These are phyloP conservation scores for Ormosia semicastrata DNA, from an alignment of 306 rosid genomes.

Conservation along the genomic window DNA sequence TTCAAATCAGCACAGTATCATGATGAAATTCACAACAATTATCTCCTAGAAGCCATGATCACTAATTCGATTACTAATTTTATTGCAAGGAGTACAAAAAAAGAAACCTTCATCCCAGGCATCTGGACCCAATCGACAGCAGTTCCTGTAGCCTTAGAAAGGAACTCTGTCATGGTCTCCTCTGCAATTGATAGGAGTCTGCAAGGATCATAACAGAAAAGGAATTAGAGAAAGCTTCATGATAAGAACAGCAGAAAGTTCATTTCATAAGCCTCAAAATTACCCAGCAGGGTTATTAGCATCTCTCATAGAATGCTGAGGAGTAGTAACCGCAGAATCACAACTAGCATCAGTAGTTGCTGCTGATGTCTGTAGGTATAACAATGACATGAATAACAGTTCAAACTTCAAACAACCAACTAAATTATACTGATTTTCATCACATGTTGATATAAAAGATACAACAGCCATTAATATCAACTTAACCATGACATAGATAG, in stretches of 20 bases:
- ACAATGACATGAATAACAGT: background rate
- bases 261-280: slow-evolving; percentile 7
- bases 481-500: background rate
- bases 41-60: background rate
- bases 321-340: slow-evolving; percentile 86
- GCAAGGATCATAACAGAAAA: slow-evolving; percentile 21
- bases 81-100: background rate
- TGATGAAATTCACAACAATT: background rate
- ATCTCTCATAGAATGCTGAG: slow-evolving; percentile 79
- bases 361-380: slow-evolving; percentile 58
- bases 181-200: slow-evolving; percentile 98
- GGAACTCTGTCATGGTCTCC: slow-evolving; percentile 99
- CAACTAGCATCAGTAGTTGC: slow-evolving; percentile 90
- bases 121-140: slow-evolving; percentile 99
- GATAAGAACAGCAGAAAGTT: slow-evolving; percentile 13
- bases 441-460: background rate
- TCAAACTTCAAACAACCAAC: slow-evolving; percentile 14
- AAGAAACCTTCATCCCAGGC: slow-evolving; percentile 99
- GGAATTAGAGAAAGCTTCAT: background rate
- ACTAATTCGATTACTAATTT: background rate
- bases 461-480: slow-evolving; percentile 1
- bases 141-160: slow-evolving; percentile 99
- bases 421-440: background rate
- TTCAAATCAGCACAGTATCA: slow-evolving; percentile 6
- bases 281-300: slow-evolving; percentile 99